Evolutionary conservation across 2,329 filamentous ascomycete genomes (phyloP).

Genomic region (Penicillium sp.): DNA sequence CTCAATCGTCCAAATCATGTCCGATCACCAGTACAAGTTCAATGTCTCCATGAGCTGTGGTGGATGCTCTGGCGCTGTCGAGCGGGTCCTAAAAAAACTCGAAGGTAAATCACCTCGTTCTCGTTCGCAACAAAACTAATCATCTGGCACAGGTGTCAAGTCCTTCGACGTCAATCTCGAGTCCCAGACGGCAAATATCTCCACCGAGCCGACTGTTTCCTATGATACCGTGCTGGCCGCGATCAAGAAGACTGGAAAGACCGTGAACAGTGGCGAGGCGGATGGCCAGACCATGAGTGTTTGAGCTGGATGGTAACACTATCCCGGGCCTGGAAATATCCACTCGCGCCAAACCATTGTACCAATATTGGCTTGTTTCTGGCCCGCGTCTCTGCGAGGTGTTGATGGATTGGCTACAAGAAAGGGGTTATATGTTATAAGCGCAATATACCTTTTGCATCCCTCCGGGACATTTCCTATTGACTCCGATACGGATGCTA

Average conservation of each 20-base stretch:
- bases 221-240: conserved; percentile 82
- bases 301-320: conserved; percentile 18
- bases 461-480: neutral
- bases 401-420: neutral
- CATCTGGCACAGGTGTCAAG: conserved; percentile 67
- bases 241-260: conserved; percentile 95
- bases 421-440: neutral
- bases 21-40: conserved; percentile 91
- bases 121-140: neutral
- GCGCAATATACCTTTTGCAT: conserved; percentile 4
- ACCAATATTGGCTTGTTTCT: neutral
- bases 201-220: conserved; percentile 65
- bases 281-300: conserved; percentile 43
- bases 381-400: neutral
- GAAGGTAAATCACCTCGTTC: conserved; percentile 60
- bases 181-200: conserved; percentile 75
- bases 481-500: too few relatives aligned
- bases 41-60: conserved; percentile 91
- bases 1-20: conserved; percentile 53
- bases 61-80: conserved; percentile 92
- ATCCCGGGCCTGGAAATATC: neutral
- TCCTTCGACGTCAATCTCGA: conserved; percentile 86
- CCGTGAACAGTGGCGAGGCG: conserved; percentile 65
- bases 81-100: conserved; percentile 87
- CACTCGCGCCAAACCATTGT: neutral